phyloP scores from a whole-genome alignment of 2,329 filamentous ascomycete species.

The Neofusicoccum cordaticola region DNA sequence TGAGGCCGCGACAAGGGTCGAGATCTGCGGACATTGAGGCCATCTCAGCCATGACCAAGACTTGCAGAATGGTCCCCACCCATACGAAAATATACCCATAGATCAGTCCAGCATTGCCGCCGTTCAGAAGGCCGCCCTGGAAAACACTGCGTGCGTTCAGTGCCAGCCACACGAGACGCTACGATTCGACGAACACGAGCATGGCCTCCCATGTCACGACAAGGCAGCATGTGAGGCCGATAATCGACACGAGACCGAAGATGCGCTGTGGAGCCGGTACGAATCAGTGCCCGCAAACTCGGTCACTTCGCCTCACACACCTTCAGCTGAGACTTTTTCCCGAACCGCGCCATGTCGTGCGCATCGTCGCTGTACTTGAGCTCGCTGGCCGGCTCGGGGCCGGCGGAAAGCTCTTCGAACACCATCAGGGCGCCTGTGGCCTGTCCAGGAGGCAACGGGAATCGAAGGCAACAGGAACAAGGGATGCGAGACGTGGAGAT shows the following conservation, averaged over 20 bases:
- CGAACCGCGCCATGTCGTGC: constrained; percentile 10
- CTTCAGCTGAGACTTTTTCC: constrained; percentile 36
- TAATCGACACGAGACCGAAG: constrained; percentile 37
- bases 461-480: too few species aligned
- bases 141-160: constrained; percentile 13
- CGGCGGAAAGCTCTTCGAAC: background rate
- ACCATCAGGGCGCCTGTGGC: background rate
- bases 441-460: too few species aligned
- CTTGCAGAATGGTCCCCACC: constrained; percentile 35
- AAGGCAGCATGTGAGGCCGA: constrained; percentile 35
- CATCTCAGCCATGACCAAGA: constrained; percentile 34
- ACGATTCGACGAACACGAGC: constrained; percentile 29
- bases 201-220: constrained; percentile 40
- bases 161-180: background rate
- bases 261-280: constrained; percentile 26
- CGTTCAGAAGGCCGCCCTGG: constrained; percentile 26
- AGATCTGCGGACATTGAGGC: constrained; percentile 35
- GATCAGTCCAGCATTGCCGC: constrained; percentile 36
- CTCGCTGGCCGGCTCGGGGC: background rate
- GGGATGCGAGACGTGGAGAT: too few species aligned
- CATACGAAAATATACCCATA: constrained; percentile 38
- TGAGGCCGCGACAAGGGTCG: background rate
- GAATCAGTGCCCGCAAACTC: background rate
- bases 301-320: constrained; percentile 20
- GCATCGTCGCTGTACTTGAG: background rate